Evolutionary conservation across 768 basidiomycete genomes (phyloP), one percentile per base, ranked within the genome.

Genomic region (Hydnomerulius pinastri): DNA sequence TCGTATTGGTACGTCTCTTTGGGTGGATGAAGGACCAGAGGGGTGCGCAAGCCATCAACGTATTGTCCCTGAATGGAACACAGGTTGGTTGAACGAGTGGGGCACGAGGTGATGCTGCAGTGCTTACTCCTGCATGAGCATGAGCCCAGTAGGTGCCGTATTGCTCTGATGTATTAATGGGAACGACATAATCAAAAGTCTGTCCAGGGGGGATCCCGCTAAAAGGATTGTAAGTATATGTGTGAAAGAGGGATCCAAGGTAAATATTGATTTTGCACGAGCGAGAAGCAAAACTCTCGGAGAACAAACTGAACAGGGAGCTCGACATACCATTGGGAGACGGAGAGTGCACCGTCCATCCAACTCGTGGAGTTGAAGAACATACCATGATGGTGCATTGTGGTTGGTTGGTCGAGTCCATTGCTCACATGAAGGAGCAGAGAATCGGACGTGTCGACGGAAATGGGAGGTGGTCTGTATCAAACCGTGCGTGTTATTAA

Each of bases 321-420:
- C n/a, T n/a, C n/a, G n/a, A 65, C 71, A 42, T 65, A 89, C 90
- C 93, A 98, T 74, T 98, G 91, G 0, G 87, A 80, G 32, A 93
- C 83, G 6, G 77, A 82, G 27, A 80, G 68, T 0, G 96, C 92
- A 30, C 96, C 96, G 67, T 98, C 96, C 76, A 86, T 87, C 85
- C 90, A 97, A 15, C 82, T 80, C 0, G 88, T 79, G 2, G 81
- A 78, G 66, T 94, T 95, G 77, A 97, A 93, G 72, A 84, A 93
- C 87, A 96, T 91, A 55, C 96, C 96, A 70, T 97, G 95, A 63
- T 95, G 88, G 67, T 98, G 96, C 13, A 98, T 71, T 1, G 86
- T 78, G 0, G 88, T 79, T 0, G 85, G 79, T 23, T 72, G 56
- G 46, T 87, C 83, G 48, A 95, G 68, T 2, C 79, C 80, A 68